Percentiles rank a stretch among this genome's conserved stretches.
Evolutionary conservation across 2,329 filamentous ascomycete species (phyloP).

Genomic region (Colletotrichum sidae): DNA sequence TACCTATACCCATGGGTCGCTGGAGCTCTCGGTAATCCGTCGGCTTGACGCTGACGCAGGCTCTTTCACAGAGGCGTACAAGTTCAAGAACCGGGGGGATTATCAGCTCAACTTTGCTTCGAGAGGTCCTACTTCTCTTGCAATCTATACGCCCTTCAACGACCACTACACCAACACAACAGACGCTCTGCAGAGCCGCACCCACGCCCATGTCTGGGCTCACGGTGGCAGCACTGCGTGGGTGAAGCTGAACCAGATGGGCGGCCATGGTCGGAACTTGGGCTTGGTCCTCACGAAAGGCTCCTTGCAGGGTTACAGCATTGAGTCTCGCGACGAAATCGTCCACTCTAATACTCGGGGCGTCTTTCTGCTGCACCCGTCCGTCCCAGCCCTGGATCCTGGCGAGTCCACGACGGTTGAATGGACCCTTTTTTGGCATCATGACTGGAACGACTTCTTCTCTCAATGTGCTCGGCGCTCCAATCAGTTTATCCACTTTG

Average conservation of each 20-base stretch:
- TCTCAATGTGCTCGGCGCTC: slow-evolving; percentile 22
- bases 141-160: slow-evolving; percentile 36
- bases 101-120: slow-evolving; percentile 13
- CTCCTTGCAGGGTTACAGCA: slow-evolving; percentile 33
- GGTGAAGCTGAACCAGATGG: slow-evolving; percentile 37
- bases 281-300: slow-evolving; percentile 31
- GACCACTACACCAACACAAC: slow-evolving; percentile 36
- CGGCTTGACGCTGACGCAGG: slow-evolving; percentile 4
- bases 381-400: slow-evolving; percentile 22
- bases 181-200: slow-evolving; percentile 17
- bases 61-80: slow-evolving; percentile 29
- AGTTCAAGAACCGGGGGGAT: slow-evolving; percentile 24
- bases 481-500: slow-evolving; percentile 19
- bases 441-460: slow-evolving; percentile 29
- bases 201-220: slow-evolving; percentile 33
- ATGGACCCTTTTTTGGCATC: slow-evolving; percentile 35
- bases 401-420: slow-evolving; percentile 16
- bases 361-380: slow-evolving; percentile 32
- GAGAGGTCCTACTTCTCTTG: slow-evolving; percentile 19
- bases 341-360: slow-evolving; percentile 33
- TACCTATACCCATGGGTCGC: slow-evolving; percentile 9
- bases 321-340: slow-evolving; percentile 32
- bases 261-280: slow-evolving; percentile 27
- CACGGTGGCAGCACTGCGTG: slow-evolving; percentile 30
- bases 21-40: slow-evolving; percentile 26